A percentile compares a stretch with the other conserved stretches of the same genome.
These are phyloP conservation scores for Mycena vitilis DNA, from an alignment of 768 basidiomycete genomes.

Conservation along the genomic window DNA sequence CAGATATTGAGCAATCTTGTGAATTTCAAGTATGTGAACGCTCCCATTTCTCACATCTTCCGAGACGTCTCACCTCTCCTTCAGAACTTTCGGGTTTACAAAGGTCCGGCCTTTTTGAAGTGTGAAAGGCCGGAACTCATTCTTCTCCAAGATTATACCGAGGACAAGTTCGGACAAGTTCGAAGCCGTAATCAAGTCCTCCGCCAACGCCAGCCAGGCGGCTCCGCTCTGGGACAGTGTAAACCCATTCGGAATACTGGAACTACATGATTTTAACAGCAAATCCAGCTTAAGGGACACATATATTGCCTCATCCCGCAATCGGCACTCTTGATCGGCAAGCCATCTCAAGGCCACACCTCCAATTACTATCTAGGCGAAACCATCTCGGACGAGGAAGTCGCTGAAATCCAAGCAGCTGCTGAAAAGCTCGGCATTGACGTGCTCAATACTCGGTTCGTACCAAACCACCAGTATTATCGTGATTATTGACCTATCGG, in stretches of 20 bases:
- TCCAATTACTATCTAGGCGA: slow-evolving; percentile 90
- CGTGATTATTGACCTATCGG: slow-evolving; percentile 20
- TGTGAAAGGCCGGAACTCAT: too few species aligned
- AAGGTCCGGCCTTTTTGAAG: too few species aligned
- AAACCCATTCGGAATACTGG: slow-evolving; percentile 34
- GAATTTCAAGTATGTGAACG: slow-evolving; percentile 65
- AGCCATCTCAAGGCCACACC: slow-evolving; percentile 79
- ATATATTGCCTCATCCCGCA: slow-evolving; percentile 80
- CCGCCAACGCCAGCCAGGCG: slow-evolving; percentile 68
- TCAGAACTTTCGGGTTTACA: slow-evolving; percentile 77
- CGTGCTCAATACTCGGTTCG: slow-evolving; percentile 84
- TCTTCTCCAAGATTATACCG: slow-evolving; percentile 74
- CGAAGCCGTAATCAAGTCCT: slow-evolving; percentile 67
- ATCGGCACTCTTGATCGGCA: slow-evolving; percentile 79
- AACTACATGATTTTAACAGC: background rate
- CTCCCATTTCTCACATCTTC: too few species aligned
- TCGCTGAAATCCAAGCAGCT: slow-evolving; percentile 77
- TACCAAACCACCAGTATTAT: slow-evolving; percentile 5
- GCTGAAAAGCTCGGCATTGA: slow-evolving; percentile 83
- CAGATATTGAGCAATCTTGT: slow-evolving; percentile 71
- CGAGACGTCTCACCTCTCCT: too few species aligned
- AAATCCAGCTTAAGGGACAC: slow-evolving; percentile 71
- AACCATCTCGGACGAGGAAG: slow-evolving; percentile 79
- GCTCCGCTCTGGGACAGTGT: slow-evolving; percentile 73
- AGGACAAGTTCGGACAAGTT: slow-evolving; percentile 73